These are phyloP conservation scores for Fusarium coffeatum DNA, from an alignment of 2,329 filamentous ascomycete genomes.

Conservation along the genomic window DNA sequence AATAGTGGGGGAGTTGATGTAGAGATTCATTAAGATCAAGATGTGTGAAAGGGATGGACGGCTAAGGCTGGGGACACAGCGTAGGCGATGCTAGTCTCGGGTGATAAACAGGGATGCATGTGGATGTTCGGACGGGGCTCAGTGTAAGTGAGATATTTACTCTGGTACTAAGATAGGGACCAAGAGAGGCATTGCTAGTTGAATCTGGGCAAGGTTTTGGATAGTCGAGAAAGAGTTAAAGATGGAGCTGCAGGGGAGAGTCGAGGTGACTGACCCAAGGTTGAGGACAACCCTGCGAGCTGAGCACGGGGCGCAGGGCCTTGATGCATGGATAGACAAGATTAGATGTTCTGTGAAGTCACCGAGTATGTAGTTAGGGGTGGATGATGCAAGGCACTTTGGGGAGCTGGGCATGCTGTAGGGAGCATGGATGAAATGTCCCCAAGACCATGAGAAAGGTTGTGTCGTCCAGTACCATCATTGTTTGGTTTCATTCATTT, in stretches of 20 bases:
- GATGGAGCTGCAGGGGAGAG: slow-evolving; percentile 24
- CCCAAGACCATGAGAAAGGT: slow-evolving; percentile 12
- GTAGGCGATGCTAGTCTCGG: slow-evolving; percentile 43
- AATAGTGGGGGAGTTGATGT: slow-evolving; percentile 44
- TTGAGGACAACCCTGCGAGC: slow-evolving; percentile 47
- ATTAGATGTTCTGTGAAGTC: slow-evolving; percentile 33
- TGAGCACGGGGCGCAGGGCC: slow-evolving; percentile 50
- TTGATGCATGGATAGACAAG: slow-evolving; percentile 24
- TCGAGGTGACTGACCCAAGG: slow-evolving; percentile 36
- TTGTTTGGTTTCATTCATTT: slow-evolving; percentile 8
- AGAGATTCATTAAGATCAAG: slow-evolving; percentile 41
- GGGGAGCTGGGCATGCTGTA: slow-evolving; percentile 2
- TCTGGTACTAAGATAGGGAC: slow-evolving; percentile 45
- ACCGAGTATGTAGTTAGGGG: slow-evolving; percentile 13
- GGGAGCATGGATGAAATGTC: slow-evolving; percentile 3
- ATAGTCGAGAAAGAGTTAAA: slow-evolving; percentile 26
- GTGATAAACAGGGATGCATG: slow-evolving; percentile 38
- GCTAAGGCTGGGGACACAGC: slow-evolving; percentile 37
- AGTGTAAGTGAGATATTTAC: slow-evolving; percentile 37
- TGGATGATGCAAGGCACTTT: slow-evolving; percentile 44
- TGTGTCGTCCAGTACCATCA: slow-evolving; percentile 1
- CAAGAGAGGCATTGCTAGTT: slow-evolving; percentile 46
- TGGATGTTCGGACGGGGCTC: slow-evolving; percentile 28
- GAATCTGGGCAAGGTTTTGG: slow-evolving; percentile 17
- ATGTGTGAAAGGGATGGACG: slow-evolving; percentile 45